Base-by-base conservation (phyloP, 78 protist genomes). In the Goniomonas avonlea region DNA sequence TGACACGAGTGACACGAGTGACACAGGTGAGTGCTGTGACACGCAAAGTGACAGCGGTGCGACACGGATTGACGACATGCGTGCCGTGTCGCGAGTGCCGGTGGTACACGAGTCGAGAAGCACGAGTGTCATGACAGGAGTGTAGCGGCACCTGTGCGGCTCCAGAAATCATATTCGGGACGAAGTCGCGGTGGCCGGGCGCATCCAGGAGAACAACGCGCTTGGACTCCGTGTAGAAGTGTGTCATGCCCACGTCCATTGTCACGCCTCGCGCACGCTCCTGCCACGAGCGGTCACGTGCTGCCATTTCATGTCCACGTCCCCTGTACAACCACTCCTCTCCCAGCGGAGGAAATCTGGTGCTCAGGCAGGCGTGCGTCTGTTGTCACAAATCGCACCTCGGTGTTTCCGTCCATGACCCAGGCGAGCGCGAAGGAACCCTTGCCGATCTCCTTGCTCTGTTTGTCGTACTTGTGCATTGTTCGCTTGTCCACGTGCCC, bases 111-210 rank as follows among this genome's bases (percentile, higher is more conserved):
- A n/a, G n/a, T n/a, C n/a, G n/a, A n/a, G n/a, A n/a, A n/a, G n/a
- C n/a, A n/a, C n/a, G n/a, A n/a, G n/a, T n/a, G n/a, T n/a, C n/a
- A n/a, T n/a, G n/a, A n/a, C n/a, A n/a, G n/a, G n/a, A n/a, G n/a
- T n/a, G n/a, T n/a, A n/a, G n/a, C n/a, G n/a, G n/a, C n/a, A 15
- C 90, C 86, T 91, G 98, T 5, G 94, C 65, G 0, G 96, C 92
- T 31, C 98, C 98, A 8, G 88, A 56, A 43, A 93, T 91, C 97
- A 92, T 94, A 77, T 89, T 89, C 20, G 94, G 94, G 1, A 97
- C 86, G 63, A 94, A 97, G 58, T 96, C 99, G 1, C 88, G 41
- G 78, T 97, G 99, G 11, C 99, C 99, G 29, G 99, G 99, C 8
- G 99, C 95, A 50, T 97, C 99, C 31, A 97, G 75, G 23, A 96